Percentiles rank a stretch among this genome's conserved stretches.
These are phyloP conservation scores for Inonotus obliquus DNA, from an alignment of 1,284 basidiomycete genomes.

Conservation along the genomic window DNA sequence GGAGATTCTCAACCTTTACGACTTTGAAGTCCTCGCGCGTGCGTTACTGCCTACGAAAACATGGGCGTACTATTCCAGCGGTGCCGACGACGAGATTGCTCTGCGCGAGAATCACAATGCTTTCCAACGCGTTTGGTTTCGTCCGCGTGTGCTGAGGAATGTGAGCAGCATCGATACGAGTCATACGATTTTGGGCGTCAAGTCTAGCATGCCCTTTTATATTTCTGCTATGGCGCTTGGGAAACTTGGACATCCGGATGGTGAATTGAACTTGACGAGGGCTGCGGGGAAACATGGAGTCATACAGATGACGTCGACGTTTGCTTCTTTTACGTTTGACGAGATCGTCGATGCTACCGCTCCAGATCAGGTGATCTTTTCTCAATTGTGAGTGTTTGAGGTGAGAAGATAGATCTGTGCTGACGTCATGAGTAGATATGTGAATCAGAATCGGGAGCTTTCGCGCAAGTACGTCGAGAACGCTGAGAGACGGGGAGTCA, in stretches of 20 bases:
- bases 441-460: conserved; percentile 79
- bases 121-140: conserved; percentile 71
- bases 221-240: conserved; percentile 72
- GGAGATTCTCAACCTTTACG: conserved; percentile 64
- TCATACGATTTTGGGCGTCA: conserved; percentile 53
- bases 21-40: conserved; percentile 62
- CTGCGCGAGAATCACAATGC: conserved; percentile 66
- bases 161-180: conserved; percentile 59
- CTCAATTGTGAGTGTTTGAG: conserved; percentile 56
- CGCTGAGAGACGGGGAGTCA: conserved; percentile 80
- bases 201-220: conserved; percentile 56
- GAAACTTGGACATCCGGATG: conserved; percentile 92
- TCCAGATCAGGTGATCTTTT: conserved; percentile 72
- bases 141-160: conserved; percentile 65
- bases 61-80: conserved; percentile 65
- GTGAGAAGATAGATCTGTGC: neutral
- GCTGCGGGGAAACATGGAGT: conserved; percentile 76
- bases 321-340: conserved; percentile 87
- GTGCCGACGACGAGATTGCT: conserved; percentile 63
- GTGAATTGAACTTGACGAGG: conserved; percentile 84
- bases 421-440: conserved; percentile 49
- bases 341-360: conserved; percentile 78
- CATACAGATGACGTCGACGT: conserved; percentile 92
- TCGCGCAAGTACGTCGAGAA: conserved; percentile 82
- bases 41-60: conserved; percentile 49